Base-by-base conservation (phyloP, 495 filamentous ascomycete species). In the Choiromyces venosus region DNA sequence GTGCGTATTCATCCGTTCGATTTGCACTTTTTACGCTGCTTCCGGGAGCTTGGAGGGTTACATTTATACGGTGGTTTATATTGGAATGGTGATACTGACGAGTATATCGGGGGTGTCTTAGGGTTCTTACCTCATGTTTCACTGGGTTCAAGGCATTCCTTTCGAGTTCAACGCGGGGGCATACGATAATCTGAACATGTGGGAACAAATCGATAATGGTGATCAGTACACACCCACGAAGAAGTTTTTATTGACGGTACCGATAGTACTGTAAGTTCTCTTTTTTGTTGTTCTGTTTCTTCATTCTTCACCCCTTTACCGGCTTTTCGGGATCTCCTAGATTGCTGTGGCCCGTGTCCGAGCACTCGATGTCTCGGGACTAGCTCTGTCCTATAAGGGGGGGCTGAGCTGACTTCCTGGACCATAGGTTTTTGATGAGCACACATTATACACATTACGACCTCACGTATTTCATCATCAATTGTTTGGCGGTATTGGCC, bases 101-200 rank as follows among this genome's bases (percentile, higher is more conserved):
- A 44, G 38, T 76, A n/a, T 44, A 33, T 18, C 39, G 33, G 65
- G 44, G 65, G 67, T 38, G 52, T 42, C 70, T n/a, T 73, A 81
- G 79, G 94, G 92, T 82, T 97, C 95, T 25, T 99, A 97, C 84
- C 87, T 99, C 81, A 99, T 98, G 95, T 99, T 99, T 83, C 95
- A 99, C 85, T 97, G 90, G 86, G 95, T 99, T 79, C 93, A 93
- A 81, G 95, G 95, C 82, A 93, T 98, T 69, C 95, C 95, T 21
- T 99, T 99, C 84, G 95, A 99, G 81, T 99, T 98, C 87, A 97
- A 99, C 82, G 90, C 93, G n/a, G 95, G 95, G 67, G 95, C 95
- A 73, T 99, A 97, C 85, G 95, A 99, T 84, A 97, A 98, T 82
- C 87, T 98, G 77, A 98, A 97, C 84, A 97, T 99, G 94, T 99